These are phyloP conservation scores for Panaeolus cyanescens DNA, from an alignment of 768 basidiomycete genomes.

Conservation along the genomic window DNA sequence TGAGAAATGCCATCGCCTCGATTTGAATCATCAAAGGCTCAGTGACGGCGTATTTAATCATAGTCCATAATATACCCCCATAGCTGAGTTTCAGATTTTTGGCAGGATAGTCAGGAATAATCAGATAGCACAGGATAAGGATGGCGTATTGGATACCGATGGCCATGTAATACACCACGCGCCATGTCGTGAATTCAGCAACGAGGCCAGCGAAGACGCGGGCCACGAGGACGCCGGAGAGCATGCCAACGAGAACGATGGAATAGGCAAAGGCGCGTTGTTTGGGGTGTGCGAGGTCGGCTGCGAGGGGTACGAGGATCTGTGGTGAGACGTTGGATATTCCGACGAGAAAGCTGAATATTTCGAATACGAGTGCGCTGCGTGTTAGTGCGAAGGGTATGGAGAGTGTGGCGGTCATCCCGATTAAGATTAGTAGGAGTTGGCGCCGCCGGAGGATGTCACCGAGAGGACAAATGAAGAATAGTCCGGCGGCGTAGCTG, in stretches of 20 bases:
- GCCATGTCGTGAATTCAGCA: conserved; percentile 70
- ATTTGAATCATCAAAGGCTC: conserved; percentile 77
- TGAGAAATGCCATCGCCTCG: conserved; percentile 57
- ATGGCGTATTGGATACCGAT: conserved; percentile 66
- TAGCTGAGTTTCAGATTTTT: conserved; percentile 68
- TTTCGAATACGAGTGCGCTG: conserved; percentile 59
- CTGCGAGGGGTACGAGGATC: conserved; percentile 75
- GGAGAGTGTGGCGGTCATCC: conserved; percentile 55
- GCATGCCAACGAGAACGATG: conserved; percentile 64
- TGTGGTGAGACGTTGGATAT: conserved; percentile 70
- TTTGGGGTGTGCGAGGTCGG: conserved; percentile 76
- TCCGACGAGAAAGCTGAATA: conserved; percentile 69
- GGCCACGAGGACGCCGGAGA: conserved; percentile 72
- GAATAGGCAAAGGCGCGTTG: conserved; percentile 74
- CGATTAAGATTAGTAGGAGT: conserved; percentile 59
- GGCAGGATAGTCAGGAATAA: conserved; percentile 79
- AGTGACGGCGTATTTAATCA: conserved; percentile 71
- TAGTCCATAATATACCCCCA: conserved; percentile 65
- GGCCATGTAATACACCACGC: conserved; percentile 75
- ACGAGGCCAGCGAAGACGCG: conserved; percentile 76
- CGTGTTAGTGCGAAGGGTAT: conserved; percentile 72
- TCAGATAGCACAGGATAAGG: conserved; percentile 56
- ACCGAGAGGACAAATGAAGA: conserved; percentile 78
- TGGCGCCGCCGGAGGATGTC: conserved; percentile 81
- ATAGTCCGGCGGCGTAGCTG: conserved; percentile 73